Conservation (phyloP, 768 basidiomycete genomes). For the Leccinellum rugosiceps region DNA sequence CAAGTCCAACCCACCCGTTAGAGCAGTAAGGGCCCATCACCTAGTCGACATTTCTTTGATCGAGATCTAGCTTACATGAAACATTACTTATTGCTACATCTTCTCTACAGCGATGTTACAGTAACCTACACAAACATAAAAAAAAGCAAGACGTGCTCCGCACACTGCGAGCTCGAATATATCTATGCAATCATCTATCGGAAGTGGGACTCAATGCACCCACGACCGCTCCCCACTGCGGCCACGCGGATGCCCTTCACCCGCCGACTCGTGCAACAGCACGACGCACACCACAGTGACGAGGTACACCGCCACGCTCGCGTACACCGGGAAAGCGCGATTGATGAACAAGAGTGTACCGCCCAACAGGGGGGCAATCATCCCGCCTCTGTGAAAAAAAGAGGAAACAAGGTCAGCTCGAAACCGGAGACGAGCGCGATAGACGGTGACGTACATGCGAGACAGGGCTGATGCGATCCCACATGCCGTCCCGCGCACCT, state of each 20-base stretch:
- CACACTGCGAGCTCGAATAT: neutral
- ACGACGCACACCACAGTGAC: slow-evolving; percentile 63
- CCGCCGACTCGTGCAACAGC: slow-evolving; percentile 48
- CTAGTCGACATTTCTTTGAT: no score
- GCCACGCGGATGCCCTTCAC: slow-evolving; percentile 7
- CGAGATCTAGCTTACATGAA: no score
- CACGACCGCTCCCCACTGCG: slow-evolving; percentile 4
- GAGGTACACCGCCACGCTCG: slow-evolving; percentile 63
- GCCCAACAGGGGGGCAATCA: slow-evolving; percentile 82
- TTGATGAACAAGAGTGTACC: slow-evolving; percentile 67
- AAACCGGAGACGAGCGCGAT: neutral
- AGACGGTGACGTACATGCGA: slow-evolving; percentile 56
- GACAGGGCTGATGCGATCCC: slow-evolving; percentile 86
- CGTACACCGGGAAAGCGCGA: slow-evolving; percentile 71
- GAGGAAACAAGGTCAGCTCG: neutral
- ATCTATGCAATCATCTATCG: neutral
- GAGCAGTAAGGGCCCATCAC: no score
- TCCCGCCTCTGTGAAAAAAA: slow-evolving; percentile 61
- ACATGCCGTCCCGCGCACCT: slow-evolving; percentile 84
- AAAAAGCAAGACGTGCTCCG: neutral
- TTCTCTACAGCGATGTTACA: neutral
- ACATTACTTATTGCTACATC: no score
- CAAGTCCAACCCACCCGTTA: no score
- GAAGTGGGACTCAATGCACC: neutral
- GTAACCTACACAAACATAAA: neutral